Conservation (phyloP, 192 early-diverging fungal species). For the Diversispora eburnea region DNA sequence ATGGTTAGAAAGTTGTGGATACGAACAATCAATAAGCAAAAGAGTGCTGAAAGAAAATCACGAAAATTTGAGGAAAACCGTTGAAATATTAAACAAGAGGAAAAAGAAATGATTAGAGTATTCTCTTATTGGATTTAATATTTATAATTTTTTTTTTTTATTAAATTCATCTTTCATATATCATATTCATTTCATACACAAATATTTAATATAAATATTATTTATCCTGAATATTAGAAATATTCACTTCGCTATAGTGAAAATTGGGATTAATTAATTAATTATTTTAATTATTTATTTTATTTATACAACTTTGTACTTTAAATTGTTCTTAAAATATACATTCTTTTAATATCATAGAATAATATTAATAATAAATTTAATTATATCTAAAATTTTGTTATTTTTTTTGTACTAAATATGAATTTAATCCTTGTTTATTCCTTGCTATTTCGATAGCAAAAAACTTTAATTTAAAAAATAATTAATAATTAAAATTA, state of each 20-base stretch:
- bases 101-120: neutral
- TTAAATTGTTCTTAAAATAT: too few species aligned
- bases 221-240: too few species aligned
- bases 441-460: constrained; percentile 91
- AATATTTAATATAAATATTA: too few species aligned
- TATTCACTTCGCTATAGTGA: too few species aligned
- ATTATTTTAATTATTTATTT: too few species aligned
- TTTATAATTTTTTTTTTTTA: neutral
- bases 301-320: too few species aligned
- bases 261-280: too few species aligned
- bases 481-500: neutral
- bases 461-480: constrained; percentile 73
- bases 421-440: constrained; percentile 73
- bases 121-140: neutral
- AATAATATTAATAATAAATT: too few species aligned
- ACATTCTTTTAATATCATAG: too few species aligned
- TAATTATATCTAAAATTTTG: neutral
- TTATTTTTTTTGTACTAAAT: constrained; percentile 32
- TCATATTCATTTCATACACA: too few species aligned
- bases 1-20: constrained; percentile 40
- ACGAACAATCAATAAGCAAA: neutral
- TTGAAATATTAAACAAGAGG: constrained; percentile 9
- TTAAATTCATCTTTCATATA: too few species aligned
- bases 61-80: constrained; percentile 1
- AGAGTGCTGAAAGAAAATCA: neutral